Evolutionary conservation across 164 flowering plant genomes (phyloP).

Genomic region (Nelumbo lutea): DNA sequence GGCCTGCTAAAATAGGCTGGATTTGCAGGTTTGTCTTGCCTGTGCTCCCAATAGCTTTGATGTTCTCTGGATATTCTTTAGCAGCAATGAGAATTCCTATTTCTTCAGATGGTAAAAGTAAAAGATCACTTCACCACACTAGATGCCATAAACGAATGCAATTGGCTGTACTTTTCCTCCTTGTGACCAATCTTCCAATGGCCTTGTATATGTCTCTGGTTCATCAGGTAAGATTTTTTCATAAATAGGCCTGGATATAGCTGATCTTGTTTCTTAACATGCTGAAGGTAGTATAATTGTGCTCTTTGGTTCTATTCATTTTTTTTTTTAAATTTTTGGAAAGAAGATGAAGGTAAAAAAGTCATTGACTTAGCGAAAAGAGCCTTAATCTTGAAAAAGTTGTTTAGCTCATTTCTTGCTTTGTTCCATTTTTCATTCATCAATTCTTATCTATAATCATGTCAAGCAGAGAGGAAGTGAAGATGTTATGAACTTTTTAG

Average conservation of each 20-base stretch:
- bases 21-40: conserved; percentile 84
- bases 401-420: not conserved
- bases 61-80: conserved; percentile 73
- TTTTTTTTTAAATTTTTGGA: not conserved
- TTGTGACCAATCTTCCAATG: conserved; percentile 84
- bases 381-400: not conserved
- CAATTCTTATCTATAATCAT: conserved; percentile 17
- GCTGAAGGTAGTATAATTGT: not conserved
- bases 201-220: conserved; percentile 84
- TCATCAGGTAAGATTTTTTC: conserved; percentile 68
- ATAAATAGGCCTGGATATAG: not conserved
- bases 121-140: conserved; percentile 20
- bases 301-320: not conserved
- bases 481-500: conserved; percentile 77
- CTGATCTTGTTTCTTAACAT: not conserved
- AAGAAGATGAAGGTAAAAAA: not conserved
- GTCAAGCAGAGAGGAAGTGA: conserved; percentile 85
- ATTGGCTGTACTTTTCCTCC: conserved; percentile 51
- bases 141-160: conserved; percentile 31
- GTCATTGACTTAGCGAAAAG: not conserved
- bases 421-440: not conserved
- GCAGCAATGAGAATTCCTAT: conserved; percentile 31
- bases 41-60: conserved; percentile 83
- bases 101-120: conserved; percentile 19
- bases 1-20: conserved; percentile 16